These are phyloP conservation scores for Candida quercuum DNA, from an alignment of 805 yeast genomes.

Conservation along the genomic window DNA sequence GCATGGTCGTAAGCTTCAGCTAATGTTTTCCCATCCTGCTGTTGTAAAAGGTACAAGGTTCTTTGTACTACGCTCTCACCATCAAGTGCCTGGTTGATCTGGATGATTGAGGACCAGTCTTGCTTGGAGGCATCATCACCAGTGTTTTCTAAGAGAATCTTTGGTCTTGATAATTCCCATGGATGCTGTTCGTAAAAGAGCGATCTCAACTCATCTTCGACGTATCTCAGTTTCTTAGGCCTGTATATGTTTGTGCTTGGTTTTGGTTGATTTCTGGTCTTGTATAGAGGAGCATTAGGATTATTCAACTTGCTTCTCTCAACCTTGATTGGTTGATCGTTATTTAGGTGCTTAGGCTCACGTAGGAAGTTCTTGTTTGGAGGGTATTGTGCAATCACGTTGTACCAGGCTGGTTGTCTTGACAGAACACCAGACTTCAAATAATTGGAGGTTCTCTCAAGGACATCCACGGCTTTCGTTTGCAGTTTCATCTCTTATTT, in stretches of 20 bases:
- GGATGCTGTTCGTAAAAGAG: slow-evolving; percentile 92
- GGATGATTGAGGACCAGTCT: slow-evolving; percentile 81
- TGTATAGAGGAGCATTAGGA: slow-evolving; percentile 22
- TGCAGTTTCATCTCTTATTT: slow-evolving; percentile 53
- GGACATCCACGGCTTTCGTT: slow-evolving; percentile 67
- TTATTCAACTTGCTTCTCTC: slow-evolving; percentile 12
- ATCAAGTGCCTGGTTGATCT: slow-evolving; percentile 67
- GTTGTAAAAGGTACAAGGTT: slow-evolving; percentile 48
- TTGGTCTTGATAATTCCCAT: slow-evolving; percentile 95
- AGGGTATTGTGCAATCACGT: slow-evolving; percentile 77
- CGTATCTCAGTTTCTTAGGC: slow-evolving; percentile 23
- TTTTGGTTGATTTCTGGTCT: slow-evolving; percentile 24
- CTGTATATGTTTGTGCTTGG: slow-evolving; percentile 11
- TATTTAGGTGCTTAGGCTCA: slow-evolving; percentile 16
- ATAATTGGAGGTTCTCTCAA: slow-evolving; percentile 76
- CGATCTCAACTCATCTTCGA: slow-evolving; percentile 74
- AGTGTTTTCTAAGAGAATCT: slow-evolving; percentile 69
- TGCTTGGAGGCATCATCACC: slow-evolving; percentile 46
- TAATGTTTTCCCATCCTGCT: slow-evolving; percentile 24
- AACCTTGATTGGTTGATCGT: slow-evolving; percentile 4
- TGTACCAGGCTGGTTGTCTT: slow-evolving; percentile 83
- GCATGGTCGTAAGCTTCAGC: slow-evolving; percentile 79
- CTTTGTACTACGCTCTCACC: slow-evolving; percentile 88
- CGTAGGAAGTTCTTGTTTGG: slow-evolving; percentile 56
- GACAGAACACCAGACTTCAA: slow-evolving; percentile 64